These are phyloP conservation scores for Schizosaccharomyces japonicus DNA, from an alignment of 805 yeast genomes.

Conservation along the genomic window DNA sequence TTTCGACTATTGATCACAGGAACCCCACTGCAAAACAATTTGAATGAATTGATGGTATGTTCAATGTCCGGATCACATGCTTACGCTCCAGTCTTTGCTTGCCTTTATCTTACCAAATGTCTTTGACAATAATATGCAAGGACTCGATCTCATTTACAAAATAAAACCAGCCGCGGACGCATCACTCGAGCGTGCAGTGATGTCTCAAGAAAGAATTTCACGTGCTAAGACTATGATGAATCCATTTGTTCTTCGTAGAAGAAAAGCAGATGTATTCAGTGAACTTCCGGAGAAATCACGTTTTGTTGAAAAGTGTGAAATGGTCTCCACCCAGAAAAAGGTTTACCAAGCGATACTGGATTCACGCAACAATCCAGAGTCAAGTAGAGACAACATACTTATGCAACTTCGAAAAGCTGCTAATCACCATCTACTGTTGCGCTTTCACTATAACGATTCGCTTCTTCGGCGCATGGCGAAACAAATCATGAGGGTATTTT, in stretches of 20 bases:
- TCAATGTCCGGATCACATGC: background rate
- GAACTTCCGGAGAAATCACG: conserved; percentile 79
- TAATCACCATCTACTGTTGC: conserved; percentile 87
- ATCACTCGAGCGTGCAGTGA: conserved; percentile 49
- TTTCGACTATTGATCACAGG: conserved; percentile 79
- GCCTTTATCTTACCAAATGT: conserved; percentile 78
- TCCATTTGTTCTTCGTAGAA: conserved; percentile 72
- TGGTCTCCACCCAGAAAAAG: conserved; percentile 93
- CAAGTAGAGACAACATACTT: conserved; percentile 72
- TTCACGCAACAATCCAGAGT: conserved; percentile 87
- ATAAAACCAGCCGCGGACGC: conserved; percentile 59
- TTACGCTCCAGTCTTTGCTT: conserved; percentile 31
- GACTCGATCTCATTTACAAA: conserved; percentile 83
- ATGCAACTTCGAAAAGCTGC: conserved; percentile 94
- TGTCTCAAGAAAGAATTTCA: conserved; percentile 55
- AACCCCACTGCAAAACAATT: conserved; percentile 81
- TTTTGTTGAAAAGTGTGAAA: conserved; percentile 67
- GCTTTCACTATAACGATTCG: conserved; percentile 88
- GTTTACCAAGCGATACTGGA: conserved; percentile 61
- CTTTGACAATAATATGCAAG: conserved; percentile 66
- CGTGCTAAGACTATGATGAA: conserved; percentile 66
- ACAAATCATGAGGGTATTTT: conserved; percentile 14
- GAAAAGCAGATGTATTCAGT: conserved; percentile 52
- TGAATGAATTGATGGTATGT: conserved; percentile 46
- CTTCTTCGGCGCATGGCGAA: conserved; percentile 43